These are phyloP conservation scores for Cryoendolithus antarcticus DNA, from an alignment of 2,329 filamentous ascomycete species.

Conservation along the genomic window DNA sequence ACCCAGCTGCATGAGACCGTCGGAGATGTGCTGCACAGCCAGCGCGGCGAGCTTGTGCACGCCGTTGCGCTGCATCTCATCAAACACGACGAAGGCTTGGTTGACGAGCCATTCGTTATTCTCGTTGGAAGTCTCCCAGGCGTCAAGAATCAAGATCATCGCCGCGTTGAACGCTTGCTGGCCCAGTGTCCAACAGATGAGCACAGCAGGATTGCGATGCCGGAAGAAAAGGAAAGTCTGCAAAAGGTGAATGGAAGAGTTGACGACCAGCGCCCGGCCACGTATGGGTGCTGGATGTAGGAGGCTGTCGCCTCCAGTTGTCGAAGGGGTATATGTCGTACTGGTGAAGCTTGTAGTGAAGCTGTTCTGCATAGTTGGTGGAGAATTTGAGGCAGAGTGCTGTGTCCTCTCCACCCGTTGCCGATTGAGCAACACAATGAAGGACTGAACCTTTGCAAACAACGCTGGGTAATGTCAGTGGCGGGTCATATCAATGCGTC, in stretches of 20 bases:
- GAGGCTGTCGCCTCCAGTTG: conserved; percentile 8
- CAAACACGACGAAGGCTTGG: conserved; percentile 30
- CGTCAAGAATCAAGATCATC: conserved; percentile 37
- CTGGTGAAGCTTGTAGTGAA: conserved; percentile 1
- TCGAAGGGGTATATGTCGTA: neutral
- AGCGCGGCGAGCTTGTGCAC: conserved; percentile 35
- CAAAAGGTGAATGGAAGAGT: conserved; percentile 30
- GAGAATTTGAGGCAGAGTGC: conserved; percentile 8
- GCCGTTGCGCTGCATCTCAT: conserved; percentile 28
- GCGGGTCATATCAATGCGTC: neutral
- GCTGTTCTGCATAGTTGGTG: neutral
- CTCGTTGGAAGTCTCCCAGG: conserved; percentile 30
- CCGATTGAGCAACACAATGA: conserved; percentile 37
- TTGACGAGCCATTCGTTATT: conserved; percentile 27
- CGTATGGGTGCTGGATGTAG: conserved; percentile 20
- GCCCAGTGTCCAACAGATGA: conserved; percentile 37
- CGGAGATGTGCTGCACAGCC: conserved; percentile 29
- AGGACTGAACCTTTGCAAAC: conserved; percentile 36
- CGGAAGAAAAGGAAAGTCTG: conserved; percentile 37
- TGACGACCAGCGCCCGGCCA: conserved; percentile 29
- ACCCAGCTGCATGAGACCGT: conserved; percentile 18
- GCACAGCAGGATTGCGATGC: conserved; percentile 27
- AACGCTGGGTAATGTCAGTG: conserved; percentile 23
- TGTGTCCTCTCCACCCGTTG: conserved; percentile 27
- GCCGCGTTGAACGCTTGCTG: conserved; percentile 40